Evolutionary conservation across 768 basidiomycete genomes (phyloP).

Genomic region (Hirschioporus abietinus): DNA sequence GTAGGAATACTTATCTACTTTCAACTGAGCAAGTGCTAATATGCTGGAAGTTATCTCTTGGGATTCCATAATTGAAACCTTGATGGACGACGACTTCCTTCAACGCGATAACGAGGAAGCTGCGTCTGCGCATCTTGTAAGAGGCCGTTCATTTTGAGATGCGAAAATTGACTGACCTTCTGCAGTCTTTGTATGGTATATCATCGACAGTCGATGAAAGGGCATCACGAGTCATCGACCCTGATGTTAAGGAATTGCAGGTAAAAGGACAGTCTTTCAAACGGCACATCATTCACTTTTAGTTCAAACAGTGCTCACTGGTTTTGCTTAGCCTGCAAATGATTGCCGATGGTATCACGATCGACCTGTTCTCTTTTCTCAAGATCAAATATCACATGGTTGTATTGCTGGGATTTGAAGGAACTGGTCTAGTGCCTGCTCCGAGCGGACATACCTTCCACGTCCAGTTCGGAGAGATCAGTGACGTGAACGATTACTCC

Average conservation of each 20-base stretch:
- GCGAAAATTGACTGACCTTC: neutral
- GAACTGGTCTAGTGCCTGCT: constrained; percentile 41
- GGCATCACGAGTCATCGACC: constrained; percentile 28
- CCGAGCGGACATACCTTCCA: constrained; percentile 44
- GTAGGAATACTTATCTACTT: constrained; percentile 28
- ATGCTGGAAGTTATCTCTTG: constrained; percentile 54
- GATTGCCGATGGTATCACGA: constrained; percentile 56
- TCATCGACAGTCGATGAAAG: constrained; percentile 23
- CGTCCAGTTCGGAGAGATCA: constrained; percentile 48
- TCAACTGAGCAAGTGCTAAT: neutral
- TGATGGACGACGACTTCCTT: constrained; percentile 50
- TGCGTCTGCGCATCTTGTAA: constrained; percentile 37
- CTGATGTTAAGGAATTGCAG: constrained; percentile 42
- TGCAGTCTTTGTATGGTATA: constrained; percentile 42
- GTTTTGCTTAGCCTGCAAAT: constrained; percentile 57
- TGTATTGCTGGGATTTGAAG: constrained; percentile 51
- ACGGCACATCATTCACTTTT: neutral
- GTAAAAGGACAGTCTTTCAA: constrained; percentile 23
- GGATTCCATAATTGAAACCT: constrained; percentile 52
- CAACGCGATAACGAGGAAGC: constrained; percentile 33
- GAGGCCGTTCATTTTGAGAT: constrained; percentile 13
- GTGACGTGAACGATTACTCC: constrained; percentile 35
- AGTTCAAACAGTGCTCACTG: constrained; percentile 41
- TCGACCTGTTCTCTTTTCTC: constrained; percentile 47
- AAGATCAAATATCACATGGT: constrained; percentile 51